Base-by-base conservation (phyloP, 2,329 filamentous ascomycete genomes). In the Aspergillaceae sp. region DNA sequence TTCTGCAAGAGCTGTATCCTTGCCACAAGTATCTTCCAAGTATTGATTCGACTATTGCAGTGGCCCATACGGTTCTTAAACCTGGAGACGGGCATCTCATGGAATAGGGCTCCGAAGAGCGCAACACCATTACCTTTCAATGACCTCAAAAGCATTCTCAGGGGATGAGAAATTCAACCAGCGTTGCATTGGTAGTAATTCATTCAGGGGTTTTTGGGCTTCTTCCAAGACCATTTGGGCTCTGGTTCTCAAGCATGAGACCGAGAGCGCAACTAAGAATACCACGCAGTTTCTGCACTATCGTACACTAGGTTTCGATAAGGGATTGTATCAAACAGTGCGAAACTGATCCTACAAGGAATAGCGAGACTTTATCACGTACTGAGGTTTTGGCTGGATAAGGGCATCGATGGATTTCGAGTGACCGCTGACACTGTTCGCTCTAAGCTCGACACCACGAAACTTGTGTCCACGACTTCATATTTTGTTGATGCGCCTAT, bases 331-430 rank as follows among this genome's bases (percentile, higher is more conserved):
- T 32, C 55, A 57, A 29, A 85, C 86, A 0, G 86, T 89, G 55
- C 71, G 90, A 9, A 90, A 90, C 63, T 90, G 84, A 84, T 83
- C 88, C 56, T 84, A 80, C 48, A 69, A 72, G 0, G 77, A 75
- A 28, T 76, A 82, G 0, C 75, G 85, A 5, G 66, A 75, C 77
- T 87, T 9, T 84, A 86, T 63, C 74, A 74, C 7, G 72, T 81
- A 2, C 83, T 87, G 78, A 73, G 75, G 35, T 90, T 88, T 60
- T 90, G 86, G 86, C 75, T 89, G 1, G 71, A 83, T 38, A 74
- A 76, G n/a, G 84, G 84, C 5, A 79, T 86, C 0, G 77, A 82
- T 37, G 82, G 82, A 4, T 86, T 85, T 65, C 73, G 82, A n/a
- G 74, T 84, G 40, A 37, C 29, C 6, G n/a, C 42, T 42, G 26